Percentiles rank a stretch among this genome's conserved stretches.
Conservation (phyloP, 208 protist species). For the Angomonas deanei region DNA sequence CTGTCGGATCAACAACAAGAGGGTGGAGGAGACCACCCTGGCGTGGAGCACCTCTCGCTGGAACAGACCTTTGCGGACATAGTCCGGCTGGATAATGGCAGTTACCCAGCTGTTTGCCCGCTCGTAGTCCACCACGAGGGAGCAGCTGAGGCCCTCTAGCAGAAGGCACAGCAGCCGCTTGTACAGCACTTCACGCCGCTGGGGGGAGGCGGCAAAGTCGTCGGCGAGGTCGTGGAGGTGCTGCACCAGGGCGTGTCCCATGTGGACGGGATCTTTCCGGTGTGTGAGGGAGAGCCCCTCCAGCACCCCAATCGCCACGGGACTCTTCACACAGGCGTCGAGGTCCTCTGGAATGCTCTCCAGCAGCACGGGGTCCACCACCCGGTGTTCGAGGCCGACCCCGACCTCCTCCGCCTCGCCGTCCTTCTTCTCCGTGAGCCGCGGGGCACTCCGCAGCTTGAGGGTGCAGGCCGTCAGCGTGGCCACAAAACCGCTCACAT, state of each 20-base stretch:
- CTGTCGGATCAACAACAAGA: constrained; percentile 69
- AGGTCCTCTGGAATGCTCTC: constrained; percentile 49
- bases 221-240: constrained; percentile 72
- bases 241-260: constrained; percentile 42
- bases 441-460: constrained; percentile 29
- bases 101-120: constrained; percentile 69
- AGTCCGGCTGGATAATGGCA: constrained; percentile 68
- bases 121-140: constrained; percentile 48
- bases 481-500: constrained; percentile 64
- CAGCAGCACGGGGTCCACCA: constrained; percentile 49
- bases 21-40: constrained; percentile 57
- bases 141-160: constrained; percentile 72
- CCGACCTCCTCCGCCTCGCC: constrained; percentile 19
- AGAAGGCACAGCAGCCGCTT: constrained; percentile 66
- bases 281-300: constrained; percentile 57
- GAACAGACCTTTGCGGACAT: constrained; percentile 68
- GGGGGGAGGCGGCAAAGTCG: constrained; percentile 47
- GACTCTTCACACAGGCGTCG: constrained; percentile 52
- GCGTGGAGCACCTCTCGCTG: constrained; percentile 72
- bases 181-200: constrained; percentile 52
- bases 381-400: constrained; percentile 49
- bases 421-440: background rate
- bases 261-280: constrained; percentile 34
- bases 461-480: constrained; percentile 70
- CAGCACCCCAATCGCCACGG: constrained; percentile 54